Conservation (phyloP, 257 asterid species). For the Solanum verrucosum region DNA sequence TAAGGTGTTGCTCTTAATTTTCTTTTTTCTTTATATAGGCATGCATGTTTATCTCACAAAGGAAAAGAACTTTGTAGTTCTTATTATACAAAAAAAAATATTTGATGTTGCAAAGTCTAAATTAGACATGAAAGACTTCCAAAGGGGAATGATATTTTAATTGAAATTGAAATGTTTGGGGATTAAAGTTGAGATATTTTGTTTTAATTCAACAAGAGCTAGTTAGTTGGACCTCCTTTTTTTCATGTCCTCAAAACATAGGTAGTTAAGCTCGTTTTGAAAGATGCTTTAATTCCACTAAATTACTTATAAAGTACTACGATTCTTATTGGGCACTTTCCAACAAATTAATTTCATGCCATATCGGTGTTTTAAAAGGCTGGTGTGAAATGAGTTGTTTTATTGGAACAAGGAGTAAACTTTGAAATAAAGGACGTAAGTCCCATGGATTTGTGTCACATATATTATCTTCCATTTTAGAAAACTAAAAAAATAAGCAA, state of each 20-base stretch:
- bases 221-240: not conserved
- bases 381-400: not conserved
- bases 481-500: no score
- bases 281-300: not conserved
- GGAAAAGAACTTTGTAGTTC: not conserved
- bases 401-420: no score
- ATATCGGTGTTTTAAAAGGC: no score
- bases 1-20: not conserved
- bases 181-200: not conserved
- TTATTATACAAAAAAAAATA: not conserved
- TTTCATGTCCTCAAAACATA: not conserved
- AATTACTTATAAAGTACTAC: not conserved
- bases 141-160: not conserved
- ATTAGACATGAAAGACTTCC: not conserved
- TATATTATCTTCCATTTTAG: no score
- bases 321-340: not conserved
- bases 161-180: not conserved
- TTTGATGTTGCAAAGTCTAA: not conserved
- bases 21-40: not conserved
- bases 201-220: not conserved
- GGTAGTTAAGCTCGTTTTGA: not conserved
- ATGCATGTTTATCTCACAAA: not conserved
- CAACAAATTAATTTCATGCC: not conserved
- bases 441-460: no score
- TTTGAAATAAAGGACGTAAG: not conserved